These are phyloP conservation scores for Sambucus nigra DNA, from an alignment of 129 eudicot species.

Conservation along the genomic window DNA sequence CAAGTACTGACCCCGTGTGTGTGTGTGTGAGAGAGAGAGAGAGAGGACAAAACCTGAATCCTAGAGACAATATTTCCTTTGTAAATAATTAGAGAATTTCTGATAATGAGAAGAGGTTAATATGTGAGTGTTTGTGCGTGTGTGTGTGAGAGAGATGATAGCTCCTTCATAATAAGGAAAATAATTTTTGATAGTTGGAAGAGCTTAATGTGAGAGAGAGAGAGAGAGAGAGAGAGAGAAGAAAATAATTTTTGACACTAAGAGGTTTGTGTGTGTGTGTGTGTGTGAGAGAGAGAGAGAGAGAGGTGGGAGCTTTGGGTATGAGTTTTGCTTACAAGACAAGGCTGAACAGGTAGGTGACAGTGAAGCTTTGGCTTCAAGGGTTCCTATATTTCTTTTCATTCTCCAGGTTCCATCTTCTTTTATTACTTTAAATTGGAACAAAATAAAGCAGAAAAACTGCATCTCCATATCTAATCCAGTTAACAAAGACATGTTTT, in stretches of 20 bases:
- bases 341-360: constrained; percentile 60
- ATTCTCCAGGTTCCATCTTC: constrained; percentile 6
- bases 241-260: too few species aligned
- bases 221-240: too few species aligned
- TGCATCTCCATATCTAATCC: not conserved
- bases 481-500: not conserved
- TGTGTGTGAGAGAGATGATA: too few species aligned
- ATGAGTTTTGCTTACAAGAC: constrained; percentile 56
- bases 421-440: not conserved
- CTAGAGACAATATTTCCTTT: constrained; percentile 49
- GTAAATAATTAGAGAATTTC: too few species aligned
- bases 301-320: constrained; percentile 23
- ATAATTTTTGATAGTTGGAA: too few species aligned
- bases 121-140: too few species aligned
- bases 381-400: constrained; percentile 34
- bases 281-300: constrained; percentile 10
- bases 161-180: too few species aligned
- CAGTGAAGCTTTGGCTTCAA: constrained; percentile 60
- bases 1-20: not conserved
- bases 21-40: constrained; percentile 15
- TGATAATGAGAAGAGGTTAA: too few species aligned
- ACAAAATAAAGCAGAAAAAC: not conserved
- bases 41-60: constrained; percentile 13
- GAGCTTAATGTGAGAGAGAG: too few species aligned
- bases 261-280: too few species aligned